phyloP scores from a whole-genome alignment of 306 rosid genomes.

The Abrus pulchellus region DNA sequence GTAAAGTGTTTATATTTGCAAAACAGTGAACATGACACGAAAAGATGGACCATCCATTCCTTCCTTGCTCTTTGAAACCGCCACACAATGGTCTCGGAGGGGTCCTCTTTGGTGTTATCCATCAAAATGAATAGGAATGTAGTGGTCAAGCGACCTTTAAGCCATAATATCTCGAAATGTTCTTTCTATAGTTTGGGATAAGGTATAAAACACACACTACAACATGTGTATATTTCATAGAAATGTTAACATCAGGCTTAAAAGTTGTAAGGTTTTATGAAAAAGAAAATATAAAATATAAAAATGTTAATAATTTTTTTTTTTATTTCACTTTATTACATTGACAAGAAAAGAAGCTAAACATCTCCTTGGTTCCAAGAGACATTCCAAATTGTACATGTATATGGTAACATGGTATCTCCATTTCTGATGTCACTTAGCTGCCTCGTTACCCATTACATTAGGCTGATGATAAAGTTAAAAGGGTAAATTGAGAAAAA shows the following conservation, averaged over 20 bases:
- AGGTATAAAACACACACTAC: neutral
- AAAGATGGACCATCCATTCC: slow-evolving; percentile 45
- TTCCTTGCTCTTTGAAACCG: slow-evolving; percentile 33
- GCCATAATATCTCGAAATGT: neutral
- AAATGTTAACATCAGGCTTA: too few relatives aligned
- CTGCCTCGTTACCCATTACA: slow-evolving; percentile 14
- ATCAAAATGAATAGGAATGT: too few relatives aligned
- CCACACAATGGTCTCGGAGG: slow-evolving; percentile 24
- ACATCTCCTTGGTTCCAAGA: neutral
- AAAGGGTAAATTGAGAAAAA: neutral
- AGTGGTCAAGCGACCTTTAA: slow-evolving; percentile 27
- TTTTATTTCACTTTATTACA: neutral
- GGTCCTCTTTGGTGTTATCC: neutral
- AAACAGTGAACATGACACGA: slow-evolving; percentile 32
- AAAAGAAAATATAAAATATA: too few relatives aligned
- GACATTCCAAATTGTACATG: slow-evolving; percentile 7
- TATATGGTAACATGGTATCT: slow-evolving; percentile 25
- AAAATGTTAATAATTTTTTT: too few relatives aligned
- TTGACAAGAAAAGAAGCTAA: neutral
- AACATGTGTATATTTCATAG: too few relatives aligned
- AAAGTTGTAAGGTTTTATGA: too few relatives aligned
- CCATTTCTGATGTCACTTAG: slow-evolving; percentile 28
- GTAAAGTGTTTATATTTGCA: slow-evolving; percentile 25
- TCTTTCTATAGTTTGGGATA: neutral
- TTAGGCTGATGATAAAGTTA: slow-evolving; percentile 4